A percentile compares a stretch with the other conserved stretches of the same genome.
Evolutionary conservation across 345 rosid genomes (phyloP).

Genomic region (Eucalyptus lansdowneana): DNA sequence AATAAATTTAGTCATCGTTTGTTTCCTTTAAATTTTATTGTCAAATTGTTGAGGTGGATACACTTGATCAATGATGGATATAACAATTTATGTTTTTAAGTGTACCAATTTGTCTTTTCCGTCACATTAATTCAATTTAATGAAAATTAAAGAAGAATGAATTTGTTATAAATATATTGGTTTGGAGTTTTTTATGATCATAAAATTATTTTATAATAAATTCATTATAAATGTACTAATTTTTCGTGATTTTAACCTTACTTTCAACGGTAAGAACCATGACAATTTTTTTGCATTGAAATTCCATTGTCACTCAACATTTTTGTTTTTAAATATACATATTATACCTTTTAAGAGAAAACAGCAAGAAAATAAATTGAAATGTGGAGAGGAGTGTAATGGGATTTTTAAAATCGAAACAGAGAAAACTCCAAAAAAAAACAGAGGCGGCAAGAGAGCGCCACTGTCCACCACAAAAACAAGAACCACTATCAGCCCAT

Average conservation of each 20-base stretch:
- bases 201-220: too few relatives aligned
- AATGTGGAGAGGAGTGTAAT: background rate
- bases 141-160: fast-evolving
- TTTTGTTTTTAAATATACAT: too few relatives aligned
- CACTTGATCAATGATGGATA: fast-evolving
- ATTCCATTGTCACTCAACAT: background rate
- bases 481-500: background rate
- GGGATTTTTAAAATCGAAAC: background rate
- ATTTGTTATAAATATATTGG: fast-evolving
- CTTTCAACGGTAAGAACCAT: background rate
- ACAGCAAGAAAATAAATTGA: background rate
- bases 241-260: fast-evolving
- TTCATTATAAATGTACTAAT: fast-evolving
- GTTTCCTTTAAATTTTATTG: fast-evolving
- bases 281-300: too few relatives aligned
- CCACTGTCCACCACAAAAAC: background rate
- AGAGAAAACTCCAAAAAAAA: background rate
- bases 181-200: fast-evolving
- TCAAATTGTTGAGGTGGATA: fast-evolving
- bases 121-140: fast-evolving
- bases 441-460: background rate
- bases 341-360: background rate
- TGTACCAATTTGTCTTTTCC: fast-evolving
- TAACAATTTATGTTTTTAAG: fast-evolving
- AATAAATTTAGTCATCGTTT: too few relatives aligned